Percentiles rank a stretch among this genome's conserved stretches.
phyloP scores from a whole-genome alignment of 495 filamentous ascomycete genomes.

The Xylona heveae region DNA sequence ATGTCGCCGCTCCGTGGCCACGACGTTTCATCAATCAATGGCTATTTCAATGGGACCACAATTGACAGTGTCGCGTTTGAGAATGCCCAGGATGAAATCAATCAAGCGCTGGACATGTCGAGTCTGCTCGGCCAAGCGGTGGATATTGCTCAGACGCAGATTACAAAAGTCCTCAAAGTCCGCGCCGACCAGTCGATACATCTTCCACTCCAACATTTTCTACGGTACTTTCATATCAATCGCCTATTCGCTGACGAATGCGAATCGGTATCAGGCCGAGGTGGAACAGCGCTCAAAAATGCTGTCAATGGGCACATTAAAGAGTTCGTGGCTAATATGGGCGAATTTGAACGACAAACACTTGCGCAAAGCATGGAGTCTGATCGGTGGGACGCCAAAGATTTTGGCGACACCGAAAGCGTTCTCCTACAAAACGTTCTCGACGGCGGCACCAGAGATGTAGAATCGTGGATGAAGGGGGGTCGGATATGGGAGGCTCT shows the following conservation, averaged over 20 bases:
- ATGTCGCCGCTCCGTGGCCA: no score
- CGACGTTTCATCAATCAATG: conserved; percentile 4
- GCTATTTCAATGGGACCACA: conserved; percentile 1
- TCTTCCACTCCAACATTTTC: conserved; percentile 53
- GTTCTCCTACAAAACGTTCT: conserved; percentile 44
- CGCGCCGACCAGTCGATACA: conserved; percentile 65
- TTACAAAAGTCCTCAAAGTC: conserved; percentile 78
- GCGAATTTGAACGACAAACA: conserved; percentile 53
- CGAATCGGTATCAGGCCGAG: conserved; percentile 80
- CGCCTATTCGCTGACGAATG: conserved; percentile 92
- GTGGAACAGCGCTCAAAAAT: conserved; percentile 64
- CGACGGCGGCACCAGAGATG: conserved; percentile 59
- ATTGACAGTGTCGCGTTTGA: not conserved
- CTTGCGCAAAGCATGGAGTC: conserved; percentile 72
- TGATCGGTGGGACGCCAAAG: conserved; percentile 76
- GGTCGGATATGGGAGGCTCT: conserved; percentile 45
- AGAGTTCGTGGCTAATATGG: conserved; percentile 61
- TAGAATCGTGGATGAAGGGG: conserved; percentile 45
- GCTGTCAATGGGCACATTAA: conserved; percentile 81
- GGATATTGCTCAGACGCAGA: conserved; percentile 79
- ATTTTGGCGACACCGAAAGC: conserved; percentile 51
- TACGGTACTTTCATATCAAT: conserved; percentile 86
- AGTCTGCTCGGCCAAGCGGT: conserved; percentile 88
- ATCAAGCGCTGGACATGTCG: conserved; percentile 72
- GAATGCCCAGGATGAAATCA: conserved; percentile 49